Evolutionary conservation across 106 monocot species (phyloP).

Genomic region (Posidonia australis): DNA sequence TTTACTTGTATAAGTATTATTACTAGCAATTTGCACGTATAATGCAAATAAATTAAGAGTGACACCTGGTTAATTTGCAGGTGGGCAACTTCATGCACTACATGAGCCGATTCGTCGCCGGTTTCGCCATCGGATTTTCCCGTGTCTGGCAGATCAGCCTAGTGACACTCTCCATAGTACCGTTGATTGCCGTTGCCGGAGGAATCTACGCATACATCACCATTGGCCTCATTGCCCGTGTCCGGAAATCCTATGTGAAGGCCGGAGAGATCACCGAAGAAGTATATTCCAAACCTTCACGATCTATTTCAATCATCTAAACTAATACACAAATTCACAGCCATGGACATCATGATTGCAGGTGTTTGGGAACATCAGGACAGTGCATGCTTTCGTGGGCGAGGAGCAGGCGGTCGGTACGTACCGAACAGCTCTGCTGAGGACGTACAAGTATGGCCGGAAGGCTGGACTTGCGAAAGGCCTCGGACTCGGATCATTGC

Average conservation of each 20-base stretch:
- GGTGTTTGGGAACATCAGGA: conserved; percentile 85
- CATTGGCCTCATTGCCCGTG: conserved; percentile 84
- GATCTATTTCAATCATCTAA: no score
- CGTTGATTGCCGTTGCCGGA: conserved; percentile 84
- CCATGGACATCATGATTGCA: conserved; percentile 7
- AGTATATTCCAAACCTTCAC: conserved; percentile 20
- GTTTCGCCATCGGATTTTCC: conserved; percentile 83
- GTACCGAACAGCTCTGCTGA: conserved; percentile 44
- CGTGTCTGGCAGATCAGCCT: conserved; percentile 98
- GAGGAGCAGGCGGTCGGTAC: conserved; percentile 75
- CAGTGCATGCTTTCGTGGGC: conserved; percentile 89
- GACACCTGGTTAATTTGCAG: conserved; percentile 26
- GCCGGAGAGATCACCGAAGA: conserved; percentile 97
- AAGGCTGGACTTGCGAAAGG: conserved; percentile 86
- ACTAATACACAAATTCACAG: not conserved
- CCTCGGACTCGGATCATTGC: conserved; percentile 76
- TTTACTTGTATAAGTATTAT: no score
- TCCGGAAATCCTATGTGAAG: conserved; percentile 85
- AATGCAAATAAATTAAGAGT: no score
- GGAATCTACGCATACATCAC: conserved; percentile 78
- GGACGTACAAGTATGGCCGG: conserved; percentile 79
- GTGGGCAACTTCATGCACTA: conserved; percentile 93
- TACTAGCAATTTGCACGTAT: no score
- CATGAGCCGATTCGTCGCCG: conserved; percentile 79
- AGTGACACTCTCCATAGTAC: conserved; percentile 95